phyloP scores from a whole-genome alignment of 176 grass and related monocot genomes.

The Oryza punctata region DNA sequence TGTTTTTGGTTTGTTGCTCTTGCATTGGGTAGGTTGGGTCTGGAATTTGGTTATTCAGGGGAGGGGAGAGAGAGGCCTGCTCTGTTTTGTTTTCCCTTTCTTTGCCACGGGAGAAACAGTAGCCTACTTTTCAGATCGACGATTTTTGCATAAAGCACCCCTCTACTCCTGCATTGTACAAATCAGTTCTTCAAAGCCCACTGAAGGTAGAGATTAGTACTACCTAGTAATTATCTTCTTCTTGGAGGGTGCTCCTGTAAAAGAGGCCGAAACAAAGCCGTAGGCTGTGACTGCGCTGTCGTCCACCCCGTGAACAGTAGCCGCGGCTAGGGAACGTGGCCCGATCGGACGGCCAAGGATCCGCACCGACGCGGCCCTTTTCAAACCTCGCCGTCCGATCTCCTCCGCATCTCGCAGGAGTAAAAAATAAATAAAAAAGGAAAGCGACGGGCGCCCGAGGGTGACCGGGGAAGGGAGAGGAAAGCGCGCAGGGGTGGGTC shows the following conservation, averaged over 20 bases:
- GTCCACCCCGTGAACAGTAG: slow-evolving; percentile 3
- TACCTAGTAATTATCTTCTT: not conserved
- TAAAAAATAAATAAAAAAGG: not conserved
- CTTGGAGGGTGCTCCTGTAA: not conserved
- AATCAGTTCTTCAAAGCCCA: too few species aligned
- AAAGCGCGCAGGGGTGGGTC: not conserved
- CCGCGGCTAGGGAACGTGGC: too few species aligned
- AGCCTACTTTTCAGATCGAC: not conserved
- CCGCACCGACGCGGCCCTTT: slow-evolving; percentile 8
- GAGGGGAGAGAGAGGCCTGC: not conserved
- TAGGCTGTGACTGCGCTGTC: not conserved
- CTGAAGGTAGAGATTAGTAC: not conserved
- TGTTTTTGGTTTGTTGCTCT: not conserved
- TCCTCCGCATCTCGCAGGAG: not conserved
- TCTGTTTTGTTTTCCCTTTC: not conserved
- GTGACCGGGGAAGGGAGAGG: not conserved
- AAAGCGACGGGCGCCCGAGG: not conserved
- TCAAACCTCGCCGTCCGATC: slow-evolving; percentile 46
- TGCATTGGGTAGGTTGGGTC: not conserved
- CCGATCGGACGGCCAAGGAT: not conserved
- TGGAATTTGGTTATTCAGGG: not conserved
- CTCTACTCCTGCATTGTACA: not conserved
- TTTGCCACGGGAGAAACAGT: slow-evolving; percentile 1
- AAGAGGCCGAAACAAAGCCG: not conserved
- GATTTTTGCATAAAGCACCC: not conserved